Evolutionary conservation across 331 rosid species (phyloP), one percentile per base, ranked within the genome.

Genomic region (Quercus phellos): DNA sequence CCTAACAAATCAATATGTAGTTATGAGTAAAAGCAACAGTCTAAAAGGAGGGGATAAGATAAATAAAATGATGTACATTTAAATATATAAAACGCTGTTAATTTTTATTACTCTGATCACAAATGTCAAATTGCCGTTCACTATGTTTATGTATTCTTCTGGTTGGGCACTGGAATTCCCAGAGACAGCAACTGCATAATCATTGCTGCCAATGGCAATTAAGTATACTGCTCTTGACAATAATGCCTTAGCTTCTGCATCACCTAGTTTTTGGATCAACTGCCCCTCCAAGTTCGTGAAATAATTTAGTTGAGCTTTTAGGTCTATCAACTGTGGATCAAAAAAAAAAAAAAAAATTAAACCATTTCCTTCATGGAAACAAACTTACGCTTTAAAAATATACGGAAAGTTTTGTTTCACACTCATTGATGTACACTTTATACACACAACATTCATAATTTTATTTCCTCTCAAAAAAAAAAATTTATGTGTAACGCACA

Each of bases 141-240:
- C 91, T 80, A 85, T 72, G 27, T 66, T 66, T 9, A 84, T 88
- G 6, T 79, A 87, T 74, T 87, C 76, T 42, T 60, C 18, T 26
- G 14, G 80, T 43, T 10, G 58, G n/a, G 24, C 75, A 6, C 38
- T 61, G 4, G 85, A 54, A 6, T 74, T 80, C 24, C n/a, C 16
- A 9, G 5, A 1, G 50, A 73, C 78, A 10, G 77, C 35, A 4
- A 32, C 38, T 4, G 17, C 9, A 72, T 87, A 90, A 55, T 90
- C 96, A 59, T 88, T 90, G 68, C 42, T n/a, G 76, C 91, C 90
- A 0, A 86, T 74, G 70, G 64, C 73, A 35, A 90, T 64, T 63
- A 91, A 64, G 74, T 81, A 87, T 51, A 91, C 87, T 70, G 92
- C 88, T 42, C 68, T 61, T 5, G 82, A 79, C 1, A 91, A 43